These are phyloP conservation scores for Coemansia sp. DNA, from an alignment of 192 early-diverging fungal genomes.

Conservation along the genomic window DNA sequence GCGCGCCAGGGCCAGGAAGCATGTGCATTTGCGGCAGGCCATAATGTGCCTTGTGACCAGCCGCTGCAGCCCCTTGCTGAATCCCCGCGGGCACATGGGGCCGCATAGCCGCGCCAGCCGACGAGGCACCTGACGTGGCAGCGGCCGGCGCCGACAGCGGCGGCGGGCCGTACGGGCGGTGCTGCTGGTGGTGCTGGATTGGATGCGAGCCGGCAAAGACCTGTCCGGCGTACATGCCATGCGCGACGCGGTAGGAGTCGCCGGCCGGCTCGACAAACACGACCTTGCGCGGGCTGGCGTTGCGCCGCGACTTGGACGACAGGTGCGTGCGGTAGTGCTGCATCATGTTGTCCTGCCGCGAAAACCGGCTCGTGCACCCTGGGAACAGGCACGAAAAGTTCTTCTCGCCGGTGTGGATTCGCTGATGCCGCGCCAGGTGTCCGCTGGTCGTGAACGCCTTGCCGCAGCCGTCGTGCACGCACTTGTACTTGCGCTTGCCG, in stretches of 20 bases:
- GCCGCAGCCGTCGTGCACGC: constrained; percentile 61
- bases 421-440: constrained; percentile 74
- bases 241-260: constrained; percentile 33
- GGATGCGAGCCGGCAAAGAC: constrained; percentile 22
- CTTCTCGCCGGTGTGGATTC: constrained; percentile 84
- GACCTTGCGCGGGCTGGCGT: constrained; percentile 43
- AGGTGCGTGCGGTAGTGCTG: constrained; percentile 83
- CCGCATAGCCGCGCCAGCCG: constrained; percentile 7
- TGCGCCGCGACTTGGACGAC: constrained; percentile 62
- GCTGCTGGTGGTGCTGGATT: constrained; percentile 6
- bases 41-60: constrained; percentile 15
- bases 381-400: constrained; percentile 69
- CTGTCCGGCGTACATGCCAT: constrained; percentile 30
- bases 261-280: constrained; percentile 28
- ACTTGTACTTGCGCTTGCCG: constrained; percentile 69
- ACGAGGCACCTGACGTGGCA: neutral
- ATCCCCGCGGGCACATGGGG: constrained; percentile 8
- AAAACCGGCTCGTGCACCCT: constrained; percentile 72
- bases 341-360: constrained; percentile 85
- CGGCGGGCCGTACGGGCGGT: constrained; percentile 1
- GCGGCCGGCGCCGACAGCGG: constrained; percentile 11
- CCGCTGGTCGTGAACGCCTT: constrained; percentile 81
- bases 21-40: constrained; percentile 37
- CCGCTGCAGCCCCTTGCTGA: constrained; percentile 14
- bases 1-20: constrained; percentile 13